Evolutionary conservation across 768 basidiomycete genomes (phyloP), one percentile per base, ranked within the genome.

Genomic region (Boletus reticuloceps): DNA sequence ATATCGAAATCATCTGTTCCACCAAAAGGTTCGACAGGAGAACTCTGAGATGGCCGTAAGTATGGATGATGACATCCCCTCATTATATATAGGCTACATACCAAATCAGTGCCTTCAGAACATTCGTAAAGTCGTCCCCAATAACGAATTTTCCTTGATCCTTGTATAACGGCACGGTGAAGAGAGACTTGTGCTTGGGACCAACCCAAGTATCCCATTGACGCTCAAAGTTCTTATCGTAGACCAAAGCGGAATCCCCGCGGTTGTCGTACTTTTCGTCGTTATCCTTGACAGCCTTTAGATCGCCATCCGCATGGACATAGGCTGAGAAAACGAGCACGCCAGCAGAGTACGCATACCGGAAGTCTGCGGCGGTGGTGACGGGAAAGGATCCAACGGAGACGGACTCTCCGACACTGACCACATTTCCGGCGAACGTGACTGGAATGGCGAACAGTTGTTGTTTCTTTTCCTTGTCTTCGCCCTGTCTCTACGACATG

Each of bases 1-100:
- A 91, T 78, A 65, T 90, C 86, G 65, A 90, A 91, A 73, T 94
- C 87, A 56, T 88, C 85, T 1, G 82, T 80, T 42, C 84, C 89
- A n/a, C 92, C 93, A 60, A 94, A 93, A 8, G 93, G 90, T 64
- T 91, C 88, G 42, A 94, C 88, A 17, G 91, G 92, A 19, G 78
- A 70, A 65, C 81, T 77, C 89, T 91, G 45, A 48, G 29, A 13
- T 22, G 16, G 22, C 2, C 29, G 5, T 25, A 50, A 52, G 32
- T 6, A 37, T 55, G 20, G 9, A 25, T 39, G 29, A 56, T 7
- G 29, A 14, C 2, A 20, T 31, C 3, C 10, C 16, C 41, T 45
- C 5, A n/a, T 17, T 20, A 22, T 14, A 22, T 41, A 29, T 7
- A 12, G 27, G 34, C 1, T 8, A 51, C 84, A 53, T 71, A 92